Base-by-base conservation (phyloP, 1,284 basidiomycete species). In the Pseudozyma thailandica region DNA sequence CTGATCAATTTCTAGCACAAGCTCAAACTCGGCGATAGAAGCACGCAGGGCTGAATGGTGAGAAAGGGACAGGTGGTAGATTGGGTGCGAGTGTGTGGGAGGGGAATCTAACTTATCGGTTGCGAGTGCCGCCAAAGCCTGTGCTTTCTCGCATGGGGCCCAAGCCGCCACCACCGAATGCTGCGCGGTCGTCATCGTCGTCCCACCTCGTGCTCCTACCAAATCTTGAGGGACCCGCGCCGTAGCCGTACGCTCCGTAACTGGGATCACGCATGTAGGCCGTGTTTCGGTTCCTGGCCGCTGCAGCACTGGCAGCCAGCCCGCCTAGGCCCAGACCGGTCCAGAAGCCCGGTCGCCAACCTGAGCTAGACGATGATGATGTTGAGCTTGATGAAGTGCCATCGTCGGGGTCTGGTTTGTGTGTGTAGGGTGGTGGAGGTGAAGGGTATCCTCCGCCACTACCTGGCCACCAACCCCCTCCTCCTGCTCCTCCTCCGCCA, bases 351-450 rank as follows among this genome's bases (percentile, higher is more conserved):
- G 75, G 75, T 47, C 68, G 35, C 73, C 72, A 75, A 6, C n/a
- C n/a, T n/a, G n/a, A n/a, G n/a, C n/a, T n/a, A n/a, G 39, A 51
- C 0, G 57, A 52, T 20, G 51, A 61, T 4, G 52, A 26, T 6
- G 48, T 26, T 0, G 45, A 28, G 15, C n/a, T n/a, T n/a, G n/a
- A n/a, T n/a, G 38, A 39, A 8, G 58, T 35, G 37, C 42, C 33
- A 12, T 45, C 47, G 48, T 48, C 31, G 7, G 50, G 52, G 15
- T 84, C 58, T 60, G 84, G 65, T 77, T 89, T 88, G 8, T 48
- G 37, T 12, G 87, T 85, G 79, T 94, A 94, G 0, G 92, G 92
- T 8, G 93, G 92, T 0, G 93, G 92, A 0, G 91, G 87, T 44
- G 31, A 3, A 13, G 31, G 18, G 23, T 30, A 28, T 13, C 23